Evolutionary conservation across 192 early-diverging fungal species (phyloP).

Genomic region (Backusella tarrabulga): DNA sequence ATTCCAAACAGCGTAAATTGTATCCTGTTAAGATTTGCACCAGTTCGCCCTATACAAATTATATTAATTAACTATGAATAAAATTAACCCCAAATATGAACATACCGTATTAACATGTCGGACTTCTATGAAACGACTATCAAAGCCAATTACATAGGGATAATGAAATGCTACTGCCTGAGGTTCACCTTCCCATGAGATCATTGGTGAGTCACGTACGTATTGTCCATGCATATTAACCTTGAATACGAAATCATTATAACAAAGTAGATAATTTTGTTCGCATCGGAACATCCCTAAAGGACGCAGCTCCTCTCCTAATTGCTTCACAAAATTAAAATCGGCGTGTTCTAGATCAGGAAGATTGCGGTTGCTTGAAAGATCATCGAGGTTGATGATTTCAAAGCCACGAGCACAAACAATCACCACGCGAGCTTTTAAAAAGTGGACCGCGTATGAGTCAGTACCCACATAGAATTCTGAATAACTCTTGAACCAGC

Average conservation of each 20-base stretch:
- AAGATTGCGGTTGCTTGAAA: conserved; percentile 76
- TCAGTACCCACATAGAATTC: conserved; percentile 94
- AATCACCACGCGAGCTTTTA: conserved; percentile 82
- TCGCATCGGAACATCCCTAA: conserved; percentile 81
- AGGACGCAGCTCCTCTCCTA: conserved; percentile 70
- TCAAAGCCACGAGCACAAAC: conserved; percentile 93
- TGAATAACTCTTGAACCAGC: conserved; percentile 38
- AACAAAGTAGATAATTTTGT: conserved; percentile 83
- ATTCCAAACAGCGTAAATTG: conserved; percentile 59
- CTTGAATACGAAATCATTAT: conserved; percentile 82
- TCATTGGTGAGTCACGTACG: conserved; percentile 42
- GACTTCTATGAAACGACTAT: conserved; percentile 87
- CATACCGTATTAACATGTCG: conserved; percentile 74
- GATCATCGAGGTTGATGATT: conserved; percentile 81
- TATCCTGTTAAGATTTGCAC: conserved; percentile 53
- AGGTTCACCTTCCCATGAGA: conserved; percentile 85
- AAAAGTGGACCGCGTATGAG: conserved; percentile 79
- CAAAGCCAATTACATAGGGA: conserved; percentile 92
- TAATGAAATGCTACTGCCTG: conserved; percentile 77
- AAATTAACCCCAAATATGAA: background rate
- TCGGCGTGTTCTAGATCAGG: conserved; percentile 77
- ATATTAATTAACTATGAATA: conserved; percentile 11
- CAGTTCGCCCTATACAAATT: conserved; percentile 39
- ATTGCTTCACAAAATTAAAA: conserved; percentile 77
- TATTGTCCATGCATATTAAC: conserved; percentile 66